These are phyloP conservation scores for Inga laurina DNA, from an alignment of 306 rosid species.

Conservation along the genomic window DNA sequence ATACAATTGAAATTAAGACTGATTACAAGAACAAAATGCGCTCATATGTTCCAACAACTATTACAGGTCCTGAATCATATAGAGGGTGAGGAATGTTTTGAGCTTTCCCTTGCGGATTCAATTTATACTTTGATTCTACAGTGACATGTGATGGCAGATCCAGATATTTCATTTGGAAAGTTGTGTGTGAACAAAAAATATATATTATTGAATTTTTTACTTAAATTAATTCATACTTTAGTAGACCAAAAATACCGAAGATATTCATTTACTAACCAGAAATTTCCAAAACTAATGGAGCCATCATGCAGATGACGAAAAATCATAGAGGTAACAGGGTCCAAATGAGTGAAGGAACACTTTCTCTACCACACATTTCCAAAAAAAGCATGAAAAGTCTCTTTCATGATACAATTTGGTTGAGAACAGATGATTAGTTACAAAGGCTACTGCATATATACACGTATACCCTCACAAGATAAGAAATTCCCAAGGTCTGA, in stretches of 20 bases:
- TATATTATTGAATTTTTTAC: not conserved
- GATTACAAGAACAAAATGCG: not conserved
- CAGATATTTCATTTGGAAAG: not conserved
- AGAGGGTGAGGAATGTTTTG: not conserved
- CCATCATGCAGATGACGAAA: not conserved
- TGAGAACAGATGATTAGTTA: not conserved
- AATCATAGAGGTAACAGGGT: no score
- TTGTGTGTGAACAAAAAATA: not conserved
- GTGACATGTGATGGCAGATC: not conserved
- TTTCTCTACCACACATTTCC: not conserved
- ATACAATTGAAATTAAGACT: not conserved
- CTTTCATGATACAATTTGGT: not conserved
- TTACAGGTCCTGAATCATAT: not conserved
- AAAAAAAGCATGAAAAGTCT: not conserved
- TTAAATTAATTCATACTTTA: not conserved
- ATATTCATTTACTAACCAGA: not conserved
- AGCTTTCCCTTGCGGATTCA: not conserved
- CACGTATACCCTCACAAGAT: not conserved
- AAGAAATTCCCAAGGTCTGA: not conserved
- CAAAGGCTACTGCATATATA: not conserved
- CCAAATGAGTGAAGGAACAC: not conserved
- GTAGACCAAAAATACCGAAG: not conserved
- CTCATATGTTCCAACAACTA: not conserved
- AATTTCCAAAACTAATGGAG: not conserved
- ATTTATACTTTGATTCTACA: not conserved